These are phyloP conservation scores for Ambrosia trifida DNA, from an alignment of 129 eudicot species.

Conservation along the genomic window DNA sequence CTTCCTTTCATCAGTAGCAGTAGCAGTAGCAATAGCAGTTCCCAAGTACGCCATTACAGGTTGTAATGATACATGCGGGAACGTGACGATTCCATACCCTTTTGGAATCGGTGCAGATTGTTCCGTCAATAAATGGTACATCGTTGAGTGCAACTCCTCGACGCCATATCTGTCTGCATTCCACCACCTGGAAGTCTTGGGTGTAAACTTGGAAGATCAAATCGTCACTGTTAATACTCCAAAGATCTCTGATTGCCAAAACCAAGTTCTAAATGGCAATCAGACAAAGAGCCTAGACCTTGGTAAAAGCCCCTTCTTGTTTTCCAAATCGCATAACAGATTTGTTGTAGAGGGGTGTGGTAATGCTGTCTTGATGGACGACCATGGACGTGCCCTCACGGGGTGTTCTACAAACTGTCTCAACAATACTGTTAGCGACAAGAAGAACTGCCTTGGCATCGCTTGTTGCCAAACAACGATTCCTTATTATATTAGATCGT, in stretches of 20 bases:
- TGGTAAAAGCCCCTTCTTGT: neutral
- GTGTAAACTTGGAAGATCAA: neutral
- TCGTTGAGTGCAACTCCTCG: neutral
- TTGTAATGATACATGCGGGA: neutral
- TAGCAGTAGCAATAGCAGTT: neutral
- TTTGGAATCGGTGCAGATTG: neutral
- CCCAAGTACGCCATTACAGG: neutral
- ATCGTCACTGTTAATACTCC: neutral
- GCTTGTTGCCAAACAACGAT: too few species aligned
- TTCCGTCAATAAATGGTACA: too few species aligned
- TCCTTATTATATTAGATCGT: neutral
- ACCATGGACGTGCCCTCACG: neutral
- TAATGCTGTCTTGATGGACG: neutral
- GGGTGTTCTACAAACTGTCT: neutral
- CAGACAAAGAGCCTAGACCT: neutral
- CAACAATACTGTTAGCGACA: too few species aligned
- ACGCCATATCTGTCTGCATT: neutral
- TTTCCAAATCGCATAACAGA: neutral
- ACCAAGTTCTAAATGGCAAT: neutral
- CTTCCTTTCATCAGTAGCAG: too few species aligned
- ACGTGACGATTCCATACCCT: neutral
- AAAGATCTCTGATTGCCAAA: neutral
- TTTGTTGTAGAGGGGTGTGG: neutral
- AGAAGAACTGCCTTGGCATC: too few species aligned
- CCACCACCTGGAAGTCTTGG: neutral